A percentile compares a stretch with the other conserved stretches of the same genome.
phyloP scores from a whole-genome alignment of 2,329 filamentous ascomycete species.

The Sclerotinia borealis region DNA sequence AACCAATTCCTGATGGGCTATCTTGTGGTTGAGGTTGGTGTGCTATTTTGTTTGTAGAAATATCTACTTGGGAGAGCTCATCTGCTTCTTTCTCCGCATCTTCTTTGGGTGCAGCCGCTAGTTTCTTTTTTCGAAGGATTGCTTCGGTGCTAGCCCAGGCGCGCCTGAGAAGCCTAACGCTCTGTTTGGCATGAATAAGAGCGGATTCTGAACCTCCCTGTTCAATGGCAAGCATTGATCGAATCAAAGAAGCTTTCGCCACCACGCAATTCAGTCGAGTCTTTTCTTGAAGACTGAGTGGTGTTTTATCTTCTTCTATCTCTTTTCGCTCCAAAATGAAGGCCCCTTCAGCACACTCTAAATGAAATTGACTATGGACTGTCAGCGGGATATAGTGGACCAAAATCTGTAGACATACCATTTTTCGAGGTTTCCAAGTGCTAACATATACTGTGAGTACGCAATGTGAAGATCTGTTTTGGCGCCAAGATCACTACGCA shows the following conservation, averaged over 20 bases:
- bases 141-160: conserved; percentile 36
- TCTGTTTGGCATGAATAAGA: conserved; percentile 50
- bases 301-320: conserved; percentile 12
- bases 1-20: conserved; percentile 53
- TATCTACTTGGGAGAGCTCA: conserved; percentile 32
- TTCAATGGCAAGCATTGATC: conserved; percentile 33
- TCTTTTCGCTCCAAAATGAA: conserved; percentile 25
- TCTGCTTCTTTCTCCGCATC: conserved; percentile 28
- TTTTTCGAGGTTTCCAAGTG: conserved; percentile 58
- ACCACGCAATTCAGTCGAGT: conserved; percentile 27
- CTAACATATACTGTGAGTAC: conserved; percentile 67
- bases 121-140: conserved; percentile 14
- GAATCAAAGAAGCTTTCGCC: conserved; percentile 34
- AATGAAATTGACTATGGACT: conserved; percentile 26
- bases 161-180: conserved; percentile 43
- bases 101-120: neutral
- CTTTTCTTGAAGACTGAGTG: conserved; percentile 21
- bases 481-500: conserved; percentile 36
- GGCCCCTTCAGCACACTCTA: conserved; percentile 25
- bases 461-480: conserved; percentile 59
- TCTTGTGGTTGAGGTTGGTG: conserved; percentile 30
- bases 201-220: conserved; percentile 52
- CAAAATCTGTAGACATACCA: conserved; percentile 38
- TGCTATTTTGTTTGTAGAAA: conserved; percentile 36
- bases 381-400: conserved; percentile 15